Percentiles rank a stretch among this genome's conserved stretches.
Conservation (phyloP, 2,329 filamentous ascomycete genomes). For the Talaromyces sp. region DNA sequence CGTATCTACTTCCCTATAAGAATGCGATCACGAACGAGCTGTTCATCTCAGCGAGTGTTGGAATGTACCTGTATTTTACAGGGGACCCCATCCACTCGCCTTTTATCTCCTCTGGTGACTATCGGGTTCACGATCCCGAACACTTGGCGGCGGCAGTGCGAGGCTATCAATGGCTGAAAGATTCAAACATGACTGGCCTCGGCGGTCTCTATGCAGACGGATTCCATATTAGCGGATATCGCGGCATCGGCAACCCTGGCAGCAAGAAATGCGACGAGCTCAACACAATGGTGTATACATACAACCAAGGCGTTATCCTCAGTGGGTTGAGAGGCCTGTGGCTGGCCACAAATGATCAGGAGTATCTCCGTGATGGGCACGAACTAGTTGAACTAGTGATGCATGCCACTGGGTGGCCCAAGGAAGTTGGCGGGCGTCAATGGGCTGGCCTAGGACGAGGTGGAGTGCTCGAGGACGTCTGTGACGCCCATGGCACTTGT, state of each 20-base stretch:
- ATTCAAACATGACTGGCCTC: constrained; percentile 73
- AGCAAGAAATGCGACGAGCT: constrained; percentile 72
- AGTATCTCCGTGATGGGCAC: constrained; percentile 75
- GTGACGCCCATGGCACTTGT: constrained; percentile 69
- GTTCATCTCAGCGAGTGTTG: constrained; percentile 75
- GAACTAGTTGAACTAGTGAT: constrained; percentile 69
- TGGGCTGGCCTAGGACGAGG: constrained; percentile 74
- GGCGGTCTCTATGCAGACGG: constrained; percentile 78
- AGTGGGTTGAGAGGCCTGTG: constrained; percentile 77
- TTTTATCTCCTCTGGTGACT: constrained; percentile 42
- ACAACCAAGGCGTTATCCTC: constrained; percentile 89
- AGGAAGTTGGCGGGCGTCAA: constrained; percentile 29
- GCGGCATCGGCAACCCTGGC: constrained; percentile 51
- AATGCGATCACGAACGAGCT: constrained; percentile 95
- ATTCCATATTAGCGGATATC: constrained; percentile 71
- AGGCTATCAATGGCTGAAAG: constrained; percentile 74
- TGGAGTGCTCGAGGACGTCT: constrained; percentile 78
- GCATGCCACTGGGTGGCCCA: constrained; percentile 68
- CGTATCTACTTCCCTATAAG: constrained; percentile 75
- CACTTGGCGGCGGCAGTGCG: constrained; percentile 70
- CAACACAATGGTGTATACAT: constrained; percentile 88
- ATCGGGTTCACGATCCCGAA: constrained; percentile 50
- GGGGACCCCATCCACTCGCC: constrained; percentile 71
- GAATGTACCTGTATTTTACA: constrained; percentile 86
- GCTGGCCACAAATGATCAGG: constrained; percentile 65